Evolutionary conservation across 1,284 basidiomycete species (phyloP).

Genomic region (Apiotrichum domesticum): DNA sequence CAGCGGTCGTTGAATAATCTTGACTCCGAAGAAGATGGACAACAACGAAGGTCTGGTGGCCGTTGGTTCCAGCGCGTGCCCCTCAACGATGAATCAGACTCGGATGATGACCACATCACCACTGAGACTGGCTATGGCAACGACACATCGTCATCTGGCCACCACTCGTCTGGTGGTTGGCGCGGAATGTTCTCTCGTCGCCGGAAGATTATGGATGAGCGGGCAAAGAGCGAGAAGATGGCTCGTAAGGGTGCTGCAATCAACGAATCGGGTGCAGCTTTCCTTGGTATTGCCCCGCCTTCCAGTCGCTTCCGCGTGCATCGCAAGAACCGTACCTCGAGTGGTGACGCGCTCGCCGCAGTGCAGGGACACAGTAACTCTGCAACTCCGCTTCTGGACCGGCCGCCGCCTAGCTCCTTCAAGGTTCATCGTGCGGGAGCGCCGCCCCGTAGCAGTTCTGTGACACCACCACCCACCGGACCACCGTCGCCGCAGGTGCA

Average conservation of each 20-base stretch:
- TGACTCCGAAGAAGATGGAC: conserved; percentile 13
- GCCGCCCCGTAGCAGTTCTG: neutral
- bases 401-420: neutral
- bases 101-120: conserved; percentile 11
- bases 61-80: conserved; percentile 9
- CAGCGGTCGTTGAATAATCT: conserved; percentile 38
- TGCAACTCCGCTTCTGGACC: neutral
- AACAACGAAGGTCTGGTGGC: neutral
- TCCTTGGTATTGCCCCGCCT: conserved; percentile 36
- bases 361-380: neutral
- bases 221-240: conserved; percentile 34
- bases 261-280: conserved; percentile 34
- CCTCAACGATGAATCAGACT: conserved; percentile 3
- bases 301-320: conserved; percentile 5
- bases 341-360: neutral
- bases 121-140: conserved; percentile 27
- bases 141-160: neutral
- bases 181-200: conserved; percentile 16
- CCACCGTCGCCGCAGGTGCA: neutral
- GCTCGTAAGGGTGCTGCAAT: conserved; percentile 39
- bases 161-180: conserved; percentile 3
- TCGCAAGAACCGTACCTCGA: conserved; percentile 2
- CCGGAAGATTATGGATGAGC: conserved; percentile 18
- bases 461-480: neutral
- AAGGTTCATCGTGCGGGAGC: neutral